Percentiles rank a stretch among this genome's conserved stretches.
Evolutionary conservation across 2,329 filamentous ascomycete genomes (phyloP).

Genomic region (Penicillium oxalicum): DNA sequence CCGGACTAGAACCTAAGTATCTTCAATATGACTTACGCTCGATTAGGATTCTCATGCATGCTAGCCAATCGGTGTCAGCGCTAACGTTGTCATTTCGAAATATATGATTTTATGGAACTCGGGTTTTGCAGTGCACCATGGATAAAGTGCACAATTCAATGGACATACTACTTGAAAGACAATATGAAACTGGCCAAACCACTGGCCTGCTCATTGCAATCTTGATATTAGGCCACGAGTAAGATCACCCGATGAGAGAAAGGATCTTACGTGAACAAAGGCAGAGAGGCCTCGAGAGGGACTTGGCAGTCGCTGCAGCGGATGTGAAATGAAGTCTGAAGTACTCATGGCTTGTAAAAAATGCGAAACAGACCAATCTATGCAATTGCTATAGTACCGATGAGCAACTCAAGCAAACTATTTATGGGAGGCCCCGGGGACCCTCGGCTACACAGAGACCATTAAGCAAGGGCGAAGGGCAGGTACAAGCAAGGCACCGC

Average conservation of each 20-base stretch:
- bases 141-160: background rate
- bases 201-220: conserved; percentile 25
- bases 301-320: conserved; percentile 40
- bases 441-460: background rate
- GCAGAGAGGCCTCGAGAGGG: conserved; percentile 41
- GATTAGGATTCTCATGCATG: conserved; percentile 40
- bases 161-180: conserved; percentile 43
- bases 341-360: conserved; percentile 12
- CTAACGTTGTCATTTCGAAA: background rate
- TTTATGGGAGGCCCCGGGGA: background rate
- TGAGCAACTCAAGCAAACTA: too few species aligned
- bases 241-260: background rate
- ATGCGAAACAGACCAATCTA: background rate
- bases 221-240: conserved; percentile 1
- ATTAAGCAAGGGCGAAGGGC: background rate
- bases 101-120: too few species aligned
- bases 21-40: conserved; percentile 29
- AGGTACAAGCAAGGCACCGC: background rate
- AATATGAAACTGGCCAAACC: conserved; percentile 40
- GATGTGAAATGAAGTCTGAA: conserved; percentile 32
- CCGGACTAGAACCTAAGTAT: background rate
- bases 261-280: conserved; percentile 36
- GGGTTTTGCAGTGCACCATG: background rate
- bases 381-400: too few species aligned
- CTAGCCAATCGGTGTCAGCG: conserved; percentile 20